Base-by-base conservation (phyloP, 1,284 basidiomycete species). In the Rhodotorula sp. region DNA sequence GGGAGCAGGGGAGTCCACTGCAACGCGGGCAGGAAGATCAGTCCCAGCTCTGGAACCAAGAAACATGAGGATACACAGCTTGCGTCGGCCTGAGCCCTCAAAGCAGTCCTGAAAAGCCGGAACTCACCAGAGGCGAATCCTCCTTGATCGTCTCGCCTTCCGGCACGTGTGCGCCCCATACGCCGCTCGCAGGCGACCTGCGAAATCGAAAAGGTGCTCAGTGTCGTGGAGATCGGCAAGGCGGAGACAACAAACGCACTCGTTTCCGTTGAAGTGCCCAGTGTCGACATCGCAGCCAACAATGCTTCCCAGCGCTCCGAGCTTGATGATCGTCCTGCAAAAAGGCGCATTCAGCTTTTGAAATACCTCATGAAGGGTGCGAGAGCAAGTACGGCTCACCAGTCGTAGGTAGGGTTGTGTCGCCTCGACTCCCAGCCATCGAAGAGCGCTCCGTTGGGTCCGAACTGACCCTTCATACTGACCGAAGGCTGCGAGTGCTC, bases 261-360 rank as follows among this genome's bases (percentile, higher is more conserved):
- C 96, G 79, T 99, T 99, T 10, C 95, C 95, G 75, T 89, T 91
- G 82, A 99, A 99, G 79, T 94, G 88, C n/a, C 90, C 85, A 1
- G 95, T 99, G 80, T 99, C 96, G 49, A 99, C 86, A 79, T 98
- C 95, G 79, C 96, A 92, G 2, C 94, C 94, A n/a, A 83, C 79
- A 61, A 98, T 73, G 6, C 63, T 82, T 8, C 84, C 85, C 1
- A 79, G 84, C 0, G 91, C 88, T 1, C 93, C 95, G 6, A 99
- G 85, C 77, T 89, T 87, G 78, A 99, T 87, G 79, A 97, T 93
- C 70, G 88, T 91, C 92, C 91, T 93, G 72, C 32, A 9, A 5
- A 3, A 9, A 2, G 19, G 22, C 36, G 22, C 2, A 4, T 29
- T 59, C 46, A 54, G n/a, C 20, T 34, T 44, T 4, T 46, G 15